Base-by-base conservation (phyloP, 2,329 filamentous ascomycete species). In the Cercospora nicotianae region DNA sequence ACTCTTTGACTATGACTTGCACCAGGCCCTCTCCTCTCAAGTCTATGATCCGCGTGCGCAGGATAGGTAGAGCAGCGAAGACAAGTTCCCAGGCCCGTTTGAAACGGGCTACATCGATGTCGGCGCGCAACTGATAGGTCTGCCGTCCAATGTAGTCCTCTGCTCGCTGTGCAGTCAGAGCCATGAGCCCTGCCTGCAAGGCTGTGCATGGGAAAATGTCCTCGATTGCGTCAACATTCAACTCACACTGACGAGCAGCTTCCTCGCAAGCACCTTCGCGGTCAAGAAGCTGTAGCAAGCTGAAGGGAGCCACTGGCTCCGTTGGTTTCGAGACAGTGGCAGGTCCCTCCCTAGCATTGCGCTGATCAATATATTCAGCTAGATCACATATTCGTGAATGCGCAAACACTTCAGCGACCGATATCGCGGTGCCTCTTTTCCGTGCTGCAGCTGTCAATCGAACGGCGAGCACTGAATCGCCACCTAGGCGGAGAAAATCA, bases 131-230 rank as follows among this genome's bases (percentile, higher is more conserved):
- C n/a, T 48, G 18, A 13, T 66, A 61, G 13, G 64, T 59, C 20
- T 51, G 60, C 39, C 84, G 84, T 1, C 83, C 83, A 1, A 87
- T 81, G 51, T 87, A 88, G 0, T 84, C 82, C 33, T 84, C 84
- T 36, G 80, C 79, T 23, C 83, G 79, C 72, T 84, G 85, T 63
- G 81, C 80, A 3, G 85, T 84, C 8, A 87, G 74, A 0, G 85
- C 84, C 78, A 87, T 83, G 1, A 87, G 48, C 6, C 63, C 64
- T 18, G 70, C 75, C 36, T 71, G 69, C 26, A 69, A 18, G 12
- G 70, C n/a, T 12, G 68, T 69, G 36, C 57, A 67, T 1, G 85
- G 85, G 62, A 86, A 87, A 0, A 85, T 75, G 66, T 88, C 85
- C 62, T 86, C 82, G n/a, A 80, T 71, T 23, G 73, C 68, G 7